Evolutionary conservation across 345 rosid genomes (phyloP).

Genomic region (Eucalyptus erythrocorys): DNA sequence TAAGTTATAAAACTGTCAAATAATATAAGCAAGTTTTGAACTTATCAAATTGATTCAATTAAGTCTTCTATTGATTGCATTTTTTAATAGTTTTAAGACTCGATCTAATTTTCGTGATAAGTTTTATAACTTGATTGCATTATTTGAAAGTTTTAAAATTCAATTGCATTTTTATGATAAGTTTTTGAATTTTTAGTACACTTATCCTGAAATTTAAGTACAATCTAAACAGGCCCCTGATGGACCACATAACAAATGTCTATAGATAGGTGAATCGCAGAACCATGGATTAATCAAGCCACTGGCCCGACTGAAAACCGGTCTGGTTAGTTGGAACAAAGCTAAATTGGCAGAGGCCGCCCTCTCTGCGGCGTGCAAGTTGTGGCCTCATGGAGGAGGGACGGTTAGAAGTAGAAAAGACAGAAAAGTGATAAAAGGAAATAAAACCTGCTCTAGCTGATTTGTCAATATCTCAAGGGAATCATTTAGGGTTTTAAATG

Average conservation of each 20-base stretch:
- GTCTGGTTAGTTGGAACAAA: neutral
- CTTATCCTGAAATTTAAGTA: neutral
- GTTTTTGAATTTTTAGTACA: too few species aligned
- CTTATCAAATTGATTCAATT: too few species aligned
- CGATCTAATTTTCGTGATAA: too few species aligned
- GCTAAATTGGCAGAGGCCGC: neutral
- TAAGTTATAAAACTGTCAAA: too few species aligned
- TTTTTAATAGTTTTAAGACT: too few species aligned
- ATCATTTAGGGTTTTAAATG: neutral
- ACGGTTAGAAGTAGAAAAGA: neutral
- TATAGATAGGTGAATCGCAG: neutral
- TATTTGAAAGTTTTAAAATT: neutral
- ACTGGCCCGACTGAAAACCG: neutral
- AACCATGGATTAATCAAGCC: neutral
- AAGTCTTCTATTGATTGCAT: rapidly evolving
- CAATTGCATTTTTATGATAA: neutral
- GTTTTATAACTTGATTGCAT: too few species aligned
- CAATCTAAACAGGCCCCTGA: neutral
- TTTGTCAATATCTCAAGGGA: neutral
- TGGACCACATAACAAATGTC: neutral
- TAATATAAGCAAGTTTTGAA: too few species aligned
- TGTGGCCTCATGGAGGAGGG: neutral
- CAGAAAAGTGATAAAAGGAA: neutral
- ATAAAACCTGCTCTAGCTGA: neutral
- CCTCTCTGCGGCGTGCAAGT: neutral